Base-by-base conservation (phyloP, 352 stramenopile genomes). In the Phytophthora pistaciae region DNA sequence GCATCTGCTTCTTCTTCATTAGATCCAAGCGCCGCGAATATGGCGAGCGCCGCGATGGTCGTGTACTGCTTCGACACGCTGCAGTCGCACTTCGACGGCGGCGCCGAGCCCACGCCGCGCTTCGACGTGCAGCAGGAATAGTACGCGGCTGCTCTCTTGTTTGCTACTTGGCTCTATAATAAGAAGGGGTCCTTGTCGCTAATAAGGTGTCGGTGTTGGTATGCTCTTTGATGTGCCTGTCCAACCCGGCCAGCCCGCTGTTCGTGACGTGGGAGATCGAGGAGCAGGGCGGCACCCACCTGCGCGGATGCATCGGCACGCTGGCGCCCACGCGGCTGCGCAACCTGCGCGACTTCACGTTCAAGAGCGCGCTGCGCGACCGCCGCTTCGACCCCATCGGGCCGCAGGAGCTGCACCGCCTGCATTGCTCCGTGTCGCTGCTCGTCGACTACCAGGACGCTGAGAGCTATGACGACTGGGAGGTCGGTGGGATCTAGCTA, bases 251-350 rank as follows among this genome's bases (percentile, higher is more conserved):
- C 42, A 94, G 87, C 55, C 88, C 88, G 60, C 73, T 95, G 42
- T 95, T 95, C 63, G 88, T 95, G 74, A 95, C 88, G 59, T 95
- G 88, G 88, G 88, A 95, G 77, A 91, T 88, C 58, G 88, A 95
- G 66, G 68, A 80, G 42, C 56, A 81, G 14, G 74, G 77, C 52
- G 79, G 78, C 18, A 72, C 73, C 33, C 71, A 79, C 8, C 59
- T 95, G 55, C 88, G 88, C 36, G 88, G 88, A 57, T 95, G 88
- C 72, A 95, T 95, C 65, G 88, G 88, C 54, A 95, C 88, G 40
- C 72, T 95, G 38, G 65, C 85, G 23, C 86, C 87, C 49, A 94
- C 86, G 6, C 72, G 69, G 38, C 71, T 95, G 49, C 67, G 71
- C 18, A 93, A 93, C 44, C 57, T 95, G 61, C 87, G 85, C 33